These are phyloP conservation scores for Colletotrichum sp. DNA, from an alignment of 2,329 filamentous ascomycete species.

Conservation along the genomic window DNA sequence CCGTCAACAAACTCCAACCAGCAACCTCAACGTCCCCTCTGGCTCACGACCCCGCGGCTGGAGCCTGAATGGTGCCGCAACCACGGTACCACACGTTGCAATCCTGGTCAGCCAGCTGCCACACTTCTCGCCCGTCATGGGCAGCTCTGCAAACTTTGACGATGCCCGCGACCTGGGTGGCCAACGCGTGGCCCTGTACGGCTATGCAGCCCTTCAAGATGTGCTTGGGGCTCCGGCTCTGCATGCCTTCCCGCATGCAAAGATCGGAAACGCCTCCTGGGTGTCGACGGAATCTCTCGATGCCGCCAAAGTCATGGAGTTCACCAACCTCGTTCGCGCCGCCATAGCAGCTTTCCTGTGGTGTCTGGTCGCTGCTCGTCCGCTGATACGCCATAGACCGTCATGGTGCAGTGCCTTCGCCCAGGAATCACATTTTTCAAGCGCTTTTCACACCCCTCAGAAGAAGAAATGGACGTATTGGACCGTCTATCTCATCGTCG, in stretches of 20 bases:
- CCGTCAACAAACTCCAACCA: background rate
- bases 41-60: background rate
- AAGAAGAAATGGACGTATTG: constrained; percentile 41
- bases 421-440: constrained; percentile 33
- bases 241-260: background rate
- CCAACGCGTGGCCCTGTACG: background rate
- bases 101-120: background rate
- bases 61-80: background rate
- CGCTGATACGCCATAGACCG: constrained; percentile 34
- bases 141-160: background rate
- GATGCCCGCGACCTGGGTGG: background rate
- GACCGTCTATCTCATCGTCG: constrained; percentile 37
- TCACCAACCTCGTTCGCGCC: constrained; percentile 28
- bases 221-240: background rate
- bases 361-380: constrained; percentile 29
- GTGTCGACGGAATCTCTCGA: background rate
- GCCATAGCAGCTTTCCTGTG: constrained; percentile 33
- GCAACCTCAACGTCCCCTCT: background rate
- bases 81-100: background rate
- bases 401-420: constrained; percentile 50
- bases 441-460: constrained; percentile 12
- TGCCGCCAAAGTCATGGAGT: background rate
- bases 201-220: constrained; percentile 9
- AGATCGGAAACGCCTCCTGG: background rate
- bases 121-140: background rate